Conservation (phyloP, 371 early-diverging fungal genomes). For the Cladochytrium tenue region DNA sequence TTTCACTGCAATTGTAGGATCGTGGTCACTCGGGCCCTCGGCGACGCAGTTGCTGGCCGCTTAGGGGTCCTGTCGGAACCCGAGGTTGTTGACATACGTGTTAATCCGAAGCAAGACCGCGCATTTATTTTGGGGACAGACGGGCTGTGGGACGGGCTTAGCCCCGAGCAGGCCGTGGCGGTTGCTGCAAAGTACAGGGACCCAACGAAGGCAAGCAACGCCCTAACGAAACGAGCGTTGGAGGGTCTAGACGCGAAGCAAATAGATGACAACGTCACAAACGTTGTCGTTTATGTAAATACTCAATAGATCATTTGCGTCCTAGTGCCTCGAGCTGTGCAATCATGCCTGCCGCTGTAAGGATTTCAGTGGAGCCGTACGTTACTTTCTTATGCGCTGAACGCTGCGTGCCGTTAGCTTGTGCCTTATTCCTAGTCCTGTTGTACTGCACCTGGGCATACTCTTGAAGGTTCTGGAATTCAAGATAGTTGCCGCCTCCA, state of each 20-base stretch:
- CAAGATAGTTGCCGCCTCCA: slow-evolving; percentile 95
- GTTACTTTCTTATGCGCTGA: slow-evolving; percentile 69
- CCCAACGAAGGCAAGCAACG: slow-evolving; percentile 32
- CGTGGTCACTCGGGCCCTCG: slow-evolving; percentile 50
- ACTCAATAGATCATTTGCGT: slow-evolving; percentile 1
- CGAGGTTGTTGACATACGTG: slow-evolving; percentile 29
- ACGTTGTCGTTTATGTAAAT: slow-evolving; percentile 32
- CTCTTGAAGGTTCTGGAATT: slow-evolving; percentile 92
- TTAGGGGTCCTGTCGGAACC: slow-evolving; percentile 48
- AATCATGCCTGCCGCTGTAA: slow-evolving; percentile 84
- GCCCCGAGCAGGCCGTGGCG: slow-evolving; percentile 29
- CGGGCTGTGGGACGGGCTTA: slow-evolving; percentile 52
- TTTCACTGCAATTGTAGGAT: slow-evolving; percentile 30
- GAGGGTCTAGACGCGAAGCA: slow-evolving; percentile 35
- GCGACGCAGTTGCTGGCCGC: slow-evolving; percentile 43
- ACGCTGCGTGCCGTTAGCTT: slow-evolving; percentile 14
- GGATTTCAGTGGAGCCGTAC: slow-evolving; percentile 95
- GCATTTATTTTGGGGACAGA: slow-evolving; percentile 48
- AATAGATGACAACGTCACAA: slow-evolving; percentile 54
- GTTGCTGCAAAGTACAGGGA: slow-evolving; percentile 21
- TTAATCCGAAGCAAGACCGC: slow-evolving; percentile 21
- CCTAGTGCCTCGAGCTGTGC: slow-evolving; percentile 75
- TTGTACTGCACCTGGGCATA: slow-evolving; percentile 75
- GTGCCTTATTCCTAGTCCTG: background rate
- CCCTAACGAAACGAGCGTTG: slow-evolving; percentile 31